Percentiles rank a stretch among this genome's conserved stretches.
These are phyloP conservation scores for Aspergillus fijiensis DNA, from an alignment of 2,329 filamentous ascomycete genomes.

Conservation along the genomic window DNA sequence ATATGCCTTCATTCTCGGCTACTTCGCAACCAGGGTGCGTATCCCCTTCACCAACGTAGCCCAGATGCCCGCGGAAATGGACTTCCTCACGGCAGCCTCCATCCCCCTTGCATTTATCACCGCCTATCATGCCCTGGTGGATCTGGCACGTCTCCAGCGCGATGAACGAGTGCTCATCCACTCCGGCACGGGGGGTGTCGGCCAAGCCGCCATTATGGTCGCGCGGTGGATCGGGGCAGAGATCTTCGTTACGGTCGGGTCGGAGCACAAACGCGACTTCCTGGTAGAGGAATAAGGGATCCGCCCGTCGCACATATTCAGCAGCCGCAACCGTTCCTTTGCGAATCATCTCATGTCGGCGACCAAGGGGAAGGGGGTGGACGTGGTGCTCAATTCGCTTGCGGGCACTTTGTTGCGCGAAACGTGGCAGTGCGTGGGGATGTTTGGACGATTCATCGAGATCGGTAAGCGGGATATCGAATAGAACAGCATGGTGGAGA, in stretches of 20 bases:
- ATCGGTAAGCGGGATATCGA: conserved; percentile 24
- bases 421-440: conserved; percentile 25
- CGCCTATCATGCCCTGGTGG: conserved; percentile 2
- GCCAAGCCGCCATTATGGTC: conserved; percentile 20
- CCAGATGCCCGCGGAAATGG: background rate
- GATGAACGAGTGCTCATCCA: conserved; percentile 26
- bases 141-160: background rate
- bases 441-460: conserved; percentile 26
- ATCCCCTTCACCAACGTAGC: background rate
- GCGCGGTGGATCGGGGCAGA: conserved; percentile 17
- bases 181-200: conserved; percentile 23
- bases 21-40: conserved; percentile 12
- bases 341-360: conserved; percentile 14
- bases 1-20: conserved; percentile 16
- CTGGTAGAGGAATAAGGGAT: conserved; percentile 19
- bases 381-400: conserved; percentile 31
- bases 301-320: conserved; percentile 25
- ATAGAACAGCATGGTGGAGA: conserved; percentile 9
- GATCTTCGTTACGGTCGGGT: conserved; percentile 26
- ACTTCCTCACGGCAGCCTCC: conserved; percentile 21
- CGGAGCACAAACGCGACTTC: conserved; percentile 20
- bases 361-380: conserved; percentile 26
- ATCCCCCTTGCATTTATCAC: conserved; percentile 2
- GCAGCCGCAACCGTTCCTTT: conserved; percentile 23
- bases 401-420: conserved; percentile 27